Evolutionary conservation across 2,329 filamentous ascomycete genomes (phyloP).

Genomic region (Trichoderma pleuroti): DNA sequence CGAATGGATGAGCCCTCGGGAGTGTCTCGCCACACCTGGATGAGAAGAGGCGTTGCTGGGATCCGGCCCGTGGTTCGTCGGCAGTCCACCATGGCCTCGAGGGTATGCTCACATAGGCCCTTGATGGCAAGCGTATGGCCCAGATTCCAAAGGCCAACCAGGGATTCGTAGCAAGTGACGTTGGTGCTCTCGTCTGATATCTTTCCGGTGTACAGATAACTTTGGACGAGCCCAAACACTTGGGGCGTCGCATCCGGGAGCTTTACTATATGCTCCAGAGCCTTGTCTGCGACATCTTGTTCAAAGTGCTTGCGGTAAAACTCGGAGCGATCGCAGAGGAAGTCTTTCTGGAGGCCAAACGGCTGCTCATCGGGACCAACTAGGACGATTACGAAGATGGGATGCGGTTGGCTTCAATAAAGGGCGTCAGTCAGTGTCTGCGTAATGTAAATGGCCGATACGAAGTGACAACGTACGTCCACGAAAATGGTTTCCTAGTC

Average conservation of each 20-base stretch:
- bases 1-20: conserved; percentile 58
- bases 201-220: conserved; percentile 51
- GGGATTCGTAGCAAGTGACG: conserved; percentile 50
- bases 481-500: conserved; percentile 31
- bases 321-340: conserved; percentile 50
- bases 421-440: background rate
- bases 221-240: conserved; percentile 54
- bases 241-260: conserved; percentile 47
- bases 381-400: conserved; percentile 53
- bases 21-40: conserved; percentile 60
- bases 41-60: conserved; percentile 55
- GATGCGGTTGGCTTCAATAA: conserved; percentile 45
- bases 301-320: conserved; percentile 48
- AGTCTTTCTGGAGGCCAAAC: conserved; percentile 58
- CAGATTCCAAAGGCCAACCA: conserved; percentile 56
- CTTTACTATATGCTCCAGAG: conserved; percentile 49
- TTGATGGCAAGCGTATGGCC: conserved; percentile 50
- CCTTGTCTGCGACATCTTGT: conserved; percentile 32
- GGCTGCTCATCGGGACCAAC: conserved; percentile 51
- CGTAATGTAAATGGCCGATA: background rate
- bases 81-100: conserved; percentile 57
- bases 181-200: conserved; percentile 42
- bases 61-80: conserved; percentile 52
- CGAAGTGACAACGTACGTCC: conserved; percentile 32
- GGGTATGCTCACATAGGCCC: conserved; percentile 53